These are phyloP conservation scores for Trichodelitschia bisporula DNA, from an alignment of 495 filamentous ascomycete species.

Conservation along the genomic window DNA sequence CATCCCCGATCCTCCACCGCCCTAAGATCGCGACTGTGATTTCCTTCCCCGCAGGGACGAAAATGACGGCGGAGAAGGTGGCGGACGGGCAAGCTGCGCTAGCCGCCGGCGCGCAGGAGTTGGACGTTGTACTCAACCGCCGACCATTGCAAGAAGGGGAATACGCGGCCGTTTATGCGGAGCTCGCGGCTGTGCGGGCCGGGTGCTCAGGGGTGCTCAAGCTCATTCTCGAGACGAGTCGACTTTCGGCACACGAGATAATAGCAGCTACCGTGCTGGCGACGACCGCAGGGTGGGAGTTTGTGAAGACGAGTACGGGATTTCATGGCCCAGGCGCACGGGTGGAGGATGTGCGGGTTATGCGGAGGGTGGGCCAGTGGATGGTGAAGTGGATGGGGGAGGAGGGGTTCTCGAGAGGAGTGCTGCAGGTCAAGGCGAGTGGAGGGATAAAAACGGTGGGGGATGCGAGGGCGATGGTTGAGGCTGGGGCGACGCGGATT, in stretches of 20 bases:
- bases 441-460: constrained; percentile 31
- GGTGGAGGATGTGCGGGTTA: constrained; percentile 28
- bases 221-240: constrained; percentile 40
- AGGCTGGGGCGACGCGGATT: constrained; percentile 39
- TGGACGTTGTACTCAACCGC: constrained; percentile 46
- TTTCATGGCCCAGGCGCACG: constrained; percentile 36
- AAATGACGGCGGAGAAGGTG: constrained; percentile 26
- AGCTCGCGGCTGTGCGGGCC: constrained; percentile 30
- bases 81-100: constrained; percentile 21
- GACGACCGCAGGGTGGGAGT: constrained; percentile 34
- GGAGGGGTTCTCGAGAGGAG: neutral
- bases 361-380: constrained; percentile 21
- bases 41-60: constrained; percentile 41
- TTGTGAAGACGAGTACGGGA: constrained; percentile 47
- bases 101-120: constrained; percentile 30
- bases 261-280: constrained; percentile 33
- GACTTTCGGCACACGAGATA: constrained; percentile 28
- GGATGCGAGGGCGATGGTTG: constrained; percentile 29
- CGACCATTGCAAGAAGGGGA: no score
- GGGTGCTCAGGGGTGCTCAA: constrained; percentile 27
- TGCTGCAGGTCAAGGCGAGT: constrained; percentile 36
- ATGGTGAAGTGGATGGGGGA: neutral
- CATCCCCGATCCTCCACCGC: no score
- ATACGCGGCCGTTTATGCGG: constrained; percentile 29
- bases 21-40: no score